phyloP scores from a whole-genome alignment of 805 yeast genomes.

The Ogataea salicorniae region DNA sequence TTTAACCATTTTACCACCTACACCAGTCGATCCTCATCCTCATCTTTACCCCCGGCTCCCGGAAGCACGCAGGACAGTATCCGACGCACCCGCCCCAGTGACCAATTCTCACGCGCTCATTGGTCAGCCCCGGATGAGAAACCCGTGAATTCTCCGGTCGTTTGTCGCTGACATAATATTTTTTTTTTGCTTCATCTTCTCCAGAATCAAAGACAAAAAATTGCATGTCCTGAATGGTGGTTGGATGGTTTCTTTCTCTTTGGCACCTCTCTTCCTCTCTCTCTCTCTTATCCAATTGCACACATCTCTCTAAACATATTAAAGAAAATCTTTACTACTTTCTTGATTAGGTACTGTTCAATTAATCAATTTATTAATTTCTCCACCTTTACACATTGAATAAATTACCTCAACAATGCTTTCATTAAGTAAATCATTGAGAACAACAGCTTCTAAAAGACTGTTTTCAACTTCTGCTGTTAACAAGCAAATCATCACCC shows the following conservation, averaged over 20 bases:
- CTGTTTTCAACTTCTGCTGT: slow-evolving; percentile 26
- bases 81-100: neutral
- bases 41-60: neutral
- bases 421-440: slow-evolving; percentile 21
- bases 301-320: too few species aligned
- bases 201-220: neutral
- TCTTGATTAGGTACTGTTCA: too few species aligned
- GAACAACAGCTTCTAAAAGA: slow-evolving; percentile 20
- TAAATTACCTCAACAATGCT: slow-evolving; percentile 13
- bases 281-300: too few species aligned
- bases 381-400: neutral
- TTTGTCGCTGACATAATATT: neutral
- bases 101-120: slow-evolving; percentile 4
- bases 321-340: too few species aligned
- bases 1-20: too few species aligned
- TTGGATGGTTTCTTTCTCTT: neutral
- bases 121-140: slow-evolving; percentile 1
- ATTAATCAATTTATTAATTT: too few species aligned
- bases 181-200: neutral
- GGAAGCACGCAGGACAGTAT: neutral
- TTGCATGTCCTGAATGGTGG: neutral
- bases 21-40: neutral
- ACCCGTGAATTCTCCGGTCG: slow-evolving; percentile 4
- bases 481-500: slow-evolving; percentile 30
- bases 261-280: neutral